These are phyloP conservation scores for Takashimella tepidaria DNA, from an alignment of 1,284 basidiomycete genomes.

Conservation along the genomic window DNA sequence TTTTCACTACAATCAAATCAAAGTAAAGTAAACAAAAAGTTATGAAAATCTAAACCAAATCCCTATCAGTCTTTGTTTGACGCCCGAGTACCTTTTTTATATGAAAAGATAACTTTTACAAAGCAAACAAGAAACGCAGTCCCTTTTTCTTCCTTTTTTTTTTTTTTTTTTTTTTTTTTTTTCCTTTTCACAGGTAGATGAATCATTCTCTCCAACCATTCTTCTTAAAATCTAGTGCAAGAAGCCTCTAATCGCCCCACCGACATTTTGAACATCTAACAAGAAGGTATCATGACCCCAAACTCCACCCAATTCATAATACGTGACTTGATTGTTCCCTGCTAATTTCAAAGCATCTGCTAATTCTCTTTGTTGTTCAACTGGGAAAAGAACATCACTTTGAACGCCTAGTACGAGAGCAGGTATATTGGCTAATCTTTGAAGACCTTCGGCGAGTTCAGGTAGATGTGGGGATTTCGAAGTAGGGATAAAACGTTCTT, in stretches of 20 bases:
- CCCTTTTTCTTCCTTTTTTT: too few species aligned
- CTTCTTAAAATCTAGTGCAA: too few species aligned
- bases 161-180: too few species aligned
- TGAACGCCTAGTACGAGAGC: constrained; percentile 90
- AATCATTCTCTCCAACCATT: too few species aligned
- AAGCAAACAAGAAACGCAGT: too few species aligned
- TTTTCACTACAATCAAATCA: too few species aligned
- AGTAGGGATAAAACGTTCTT: constrained; percentile 53
- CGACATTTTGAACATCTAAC: constrained; percentile 71
- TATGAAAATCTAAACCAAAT: too few species aligned
- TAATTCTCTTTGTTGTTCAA: constrained; percentile 94
- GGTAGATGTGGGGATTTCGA: constrained; percentile 65
- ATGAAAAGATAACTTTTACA: too few species aligned
- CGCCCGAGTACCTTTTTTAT: too few species aligned
- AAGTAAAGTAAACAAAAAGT: too few species aligned
- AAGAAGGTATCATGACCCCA: constrained; percentile 99
- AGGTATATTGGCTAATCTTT: constrained; percentile 70
- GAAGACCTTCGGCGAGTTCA: constrained; percentile 75
- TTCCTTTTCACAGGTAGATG: too few species aligned
- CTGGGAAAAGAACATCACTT: constrained; percentile 92
- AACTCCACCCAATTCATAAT: constrained; percentile 95
- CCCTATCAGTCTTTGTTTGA: too few species aligned
- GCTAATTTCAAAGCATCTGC: constrained; percentile 86
- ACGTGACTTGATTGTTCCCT: constrained; percentile 81
- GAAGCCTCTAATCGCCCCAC: constrained; percentile 73